phyloP scores from a whole-genome alignment of 192 early-diverging fungal species.

The Coemansia sp. region DNA sequence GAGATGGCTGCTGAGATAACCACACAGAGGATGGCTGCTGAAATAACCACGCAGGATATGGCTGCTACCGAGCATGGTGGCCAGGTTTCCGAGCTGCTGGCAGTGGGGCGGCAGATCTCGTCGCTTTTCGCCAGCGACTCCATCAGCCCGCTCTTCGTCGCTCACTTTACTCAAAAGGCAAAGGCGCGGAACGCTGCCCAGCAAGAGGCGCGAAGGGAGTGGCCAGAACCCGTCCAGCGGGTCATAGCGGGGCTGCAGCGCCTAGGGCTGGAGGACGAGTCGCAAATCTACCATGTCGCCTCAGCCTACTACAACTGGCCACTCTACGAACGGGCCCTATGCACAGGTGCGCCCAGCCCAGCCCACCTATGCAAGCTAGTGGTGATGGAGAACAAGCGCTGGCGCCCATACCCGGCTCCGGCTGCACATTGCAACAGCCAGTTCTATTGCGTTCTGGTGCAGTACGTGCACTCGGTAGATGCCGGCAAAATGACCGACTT shows the following conservation, averaged over 20 bases:
- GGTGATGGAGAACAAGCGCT: slow-evolving; percentile 85
- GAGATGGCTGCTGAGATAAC: no score
- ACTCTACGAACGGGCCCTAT: slow-evolving; percentile 61
- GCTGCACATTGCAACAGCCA: slow-evolving; percentile 2
- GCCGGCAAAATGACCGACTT: slow-evolving; percentile 59
- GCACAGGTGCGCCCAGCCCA: slow-evolving; percentile 61
- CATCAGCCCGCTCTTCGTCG: slow-evolving; percentile 14
- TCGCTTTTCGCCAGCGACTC: background rate
- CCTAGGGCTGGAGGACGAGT: slow-evolving; percentile 7
- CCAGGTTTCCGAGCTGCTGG: background rate
- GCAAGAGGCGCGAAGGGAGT: background rate
- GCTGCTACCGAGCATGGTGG: no score
- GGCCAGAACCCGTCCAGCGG: slow-evolving; percentile 6
- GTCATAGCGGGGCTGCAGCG: slow-evolving; percentile 8
- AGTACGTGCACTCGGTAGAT: slow-evolving; percentile 57
- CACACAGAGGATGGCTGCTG: no score
- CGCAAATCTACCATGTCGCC: slow-evolving; percentile 67
- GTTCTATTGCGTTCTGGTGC: slow-evolving; percentile 66
- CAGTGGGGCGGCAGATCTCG: slow-evolving; percentile 18
- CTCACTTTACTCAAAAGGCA: no score
- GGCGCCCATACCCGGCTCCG: slow-evolving; percentile 11
- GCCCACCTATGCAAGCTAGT: slow-evolving; percentile 86
- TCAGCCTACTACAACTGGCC: slow-evolving; percentile 76
- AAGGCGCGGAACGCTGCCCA: background rate
- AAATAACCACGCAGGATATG: background rate